A percentile compares a stretch with the other conserved stretches of the same genome.
phyloP scores from a whole-genome alignment of 768 basidiomycete genomes.

The Boletus barrowsii region DNA sequence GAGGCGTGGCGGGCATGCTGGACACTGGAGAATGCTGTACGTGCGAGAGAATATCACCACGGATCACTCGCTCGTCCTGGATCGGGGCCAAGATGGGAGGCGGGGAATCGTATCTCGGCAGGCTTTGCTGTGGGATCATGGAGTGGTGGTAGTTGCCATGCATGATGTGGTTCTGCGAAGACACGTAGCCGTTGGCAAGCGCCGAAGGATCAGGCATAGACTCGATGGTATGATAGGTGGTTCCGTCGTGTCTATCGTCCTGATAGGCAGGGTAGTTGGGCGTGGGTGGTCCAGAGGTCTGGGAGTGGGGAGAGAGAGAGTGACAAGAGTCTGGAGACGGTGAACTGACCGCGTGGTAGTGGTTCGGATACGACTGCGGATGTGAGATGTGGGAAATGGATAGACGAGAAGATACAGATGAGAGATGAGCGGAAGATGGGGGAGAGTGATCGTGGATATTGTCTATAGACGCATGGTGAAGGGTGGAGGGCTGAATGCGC shows the following conservation, averaged over 20 bases:
- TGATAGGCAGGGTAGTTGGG: slow-evolving; percentile 45
- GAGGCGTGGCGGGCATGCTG: slow-evolving; percentile 31
- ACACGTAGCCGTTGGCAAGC: slow-evolving; percentile 33
- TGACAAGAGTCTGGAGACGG: slow-evolving; percentile 53
- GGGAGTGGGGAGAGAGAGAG: slow-evolving; percentile 40
- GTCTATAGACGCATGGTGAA: slow-evolving; percentile 29
- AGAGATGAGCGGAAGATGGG: slow-evolving; percentile 29
- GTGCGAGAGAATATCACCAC: slow-evolving; percentile 31
- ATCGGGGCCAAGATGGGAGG: slow-evolving; percentile 58
- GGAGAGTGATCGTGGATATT: slow-evolving; percentile 30
- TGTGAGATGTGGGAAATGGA: slow-evolving; percentile 62
- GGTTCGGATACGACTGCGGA: slow-evolving; percentile 43
- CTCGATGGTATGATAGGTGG: slow-evolving; percentile 38
- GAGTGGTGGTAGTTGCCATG: slow-evolving; percentile 25
- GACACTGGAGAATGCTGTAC: slow-evolving; percentile 30
- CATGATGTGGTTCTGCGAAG: slow-evolving; percentile 27
- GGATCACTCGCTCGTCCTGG: slow-evolving; percentile 38
- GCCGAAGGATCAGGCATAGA: slow-evolving; percentile 29
- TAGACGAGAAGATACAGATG: slow-evolving; percentile 48
- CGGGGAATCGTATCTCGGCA: slow-evolving; percentile 46
- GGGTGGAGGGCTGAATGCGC: slow-evolving; percentile 28
- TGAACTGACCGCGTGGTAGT: slow-evolving; percentile 36
- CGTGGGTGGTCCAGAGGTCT: slow-evolving; percentile 30
- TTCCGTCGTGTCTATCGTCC: slow-evolving; percentile 39
- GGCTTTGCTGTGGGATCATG: slow-evolving; percentile 19